phyloP scores from a whole-genome alignment of 176 grass and related monocot genomes.

The Elaeis guineensis region DNA sequence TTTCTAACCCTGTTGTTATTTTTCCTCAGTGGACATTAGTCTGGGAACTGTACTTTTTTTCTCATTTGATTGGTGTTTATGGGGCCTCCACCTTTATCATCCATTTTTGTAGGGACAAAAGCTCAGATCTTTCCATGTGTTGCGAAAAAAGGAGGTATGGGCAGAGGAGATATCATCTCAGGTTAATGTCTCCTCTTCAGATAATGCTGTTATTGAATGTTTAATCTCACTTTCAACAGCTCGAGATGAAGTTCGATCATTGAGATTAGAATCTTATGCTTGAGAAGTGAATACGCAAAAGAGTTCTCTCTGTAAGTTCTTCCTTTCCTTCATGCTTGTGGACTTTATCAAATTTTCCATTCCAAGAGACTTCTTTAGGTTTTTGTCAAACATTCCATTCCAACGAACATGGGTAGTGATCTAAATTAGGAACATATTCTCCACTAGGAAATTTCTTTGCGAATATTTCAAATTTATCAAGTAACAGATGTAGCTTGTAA shows the following conservation, averaged over 20 bases:
- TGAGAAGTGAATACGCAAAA: too few relatives aligned
- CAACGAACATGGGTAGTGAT: too few relatives aligned
- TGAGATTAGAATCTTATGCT: too few relatives aligned
- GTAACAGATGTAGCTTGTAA: too few relatives aligned
- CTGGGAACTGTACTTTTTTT: constrained; percentile 16
- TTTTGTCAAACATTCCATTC: too few relatives aligned
- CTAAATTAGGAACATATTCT: too few relatives aligned
- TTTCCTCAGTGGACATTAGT: constrained; percentile 12
- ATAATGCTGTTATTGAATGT: not conserved
- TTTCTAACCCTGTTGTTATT: constrained; percentile 24
- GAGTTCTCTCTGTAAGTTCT: constrained; percentile 8
- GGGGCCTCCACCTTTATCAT: constrained; percentile 11
- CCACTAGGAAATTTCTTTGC: too few relatives aligned
- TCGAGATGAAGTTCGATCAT: too few relatives aligned
- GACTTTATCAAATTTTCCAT: not conserved
- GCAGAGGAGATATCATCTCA: constrained; percentile 1
- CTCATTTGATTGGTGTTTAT: constrained; percentile 6
- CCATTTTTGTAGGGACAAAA: constrained; percentile 21
- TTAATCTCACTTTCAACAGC: not conserved
- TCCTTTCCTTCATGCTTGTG: not conserved
- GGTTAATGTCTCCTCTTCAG: not conserved
- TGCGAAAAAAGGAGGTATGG: constrained; percentile 5
- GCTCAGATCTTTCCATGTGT: constrained; percentile 25
- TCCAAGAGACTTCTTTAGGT: not conserved
- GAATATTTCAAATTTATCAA: too few relatives aligned